Percentiles rank a stretch among this genome's conserved stretches.
Evolutionary conservation across 164 flowering plant genomes (phyloP).

Genomic region (Sextonia rubra): DNA sequence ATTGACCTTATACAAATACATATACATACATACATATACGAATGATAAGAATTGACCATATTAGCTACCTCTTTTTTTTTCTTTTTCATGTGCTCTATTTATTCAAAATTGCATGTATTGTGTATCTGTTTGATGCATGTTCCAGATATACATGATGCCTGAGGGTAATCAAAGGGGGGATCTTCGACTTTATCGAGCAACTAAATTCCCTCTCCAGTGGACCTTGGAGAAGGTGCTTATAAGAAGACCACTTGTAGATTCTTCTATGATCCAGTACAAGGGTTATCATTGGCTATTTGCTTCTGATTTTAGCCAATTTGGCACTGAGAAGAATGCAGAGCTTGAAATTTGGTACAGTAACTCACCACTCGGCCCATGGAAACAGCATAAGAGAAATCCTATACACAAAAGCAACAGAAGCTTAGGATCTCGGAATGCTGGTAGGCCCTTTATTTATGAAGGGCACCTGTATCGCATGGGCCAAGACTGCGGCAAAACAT

Average conservation of each 20-base stretch:
- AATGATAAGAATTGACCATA: too few species aligned
- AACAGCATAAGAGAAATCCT: slow-evolving; percentile 71
- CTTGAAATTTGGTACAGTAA: slow-evolving; percentile 77
- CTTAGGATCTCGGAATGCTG: slow-evolving; percentile 75
- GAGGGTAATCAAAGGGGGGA: slow-evolving; percentile 72
- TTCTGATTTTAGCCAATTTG: slow-evolving; percentile 65
- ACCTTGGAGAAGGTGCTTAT: slow-evolving; percentile 55
- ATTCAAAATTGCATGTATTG: not conserved
- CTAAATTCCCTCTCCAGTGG: slow-evolving; percentile 70
- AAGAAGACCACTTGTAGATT: slow-evolving; percentile 65
- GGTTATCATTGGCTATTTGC: slow-evolving; percentile 73
- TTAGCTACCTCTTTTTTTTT: too few species aligned
- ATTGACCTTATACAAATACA: too few species aligned
- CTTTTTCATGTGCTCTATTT: not conserved
- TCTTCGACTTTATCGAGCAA: slow-evolving; percentile 65
- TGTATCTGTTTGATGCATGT: not conserved
- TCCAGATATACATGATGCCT: slow-evolving; percentile 88
- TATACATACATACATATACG: too few species aligned
- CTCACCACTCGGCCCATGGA: slow-evolving; percentile 81
- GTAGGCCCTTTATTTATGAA: slow-evolving; percentile 63
- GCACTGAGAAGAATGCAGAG: slow-evolving; percentile 56
- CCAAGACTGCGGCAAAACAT: slow-evolving; percentile 73
- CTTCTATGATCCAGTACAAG: slow-evolving; percentile 40
- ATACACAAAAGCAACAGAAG: slow-evolving; percentile 44
- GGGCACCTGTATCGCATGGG: slow-evolving; percentile 68